phyloP scores from a whole-genome alignment of 768 basidiomycete genomes.

The Lyophyllum decastes region DNA sequence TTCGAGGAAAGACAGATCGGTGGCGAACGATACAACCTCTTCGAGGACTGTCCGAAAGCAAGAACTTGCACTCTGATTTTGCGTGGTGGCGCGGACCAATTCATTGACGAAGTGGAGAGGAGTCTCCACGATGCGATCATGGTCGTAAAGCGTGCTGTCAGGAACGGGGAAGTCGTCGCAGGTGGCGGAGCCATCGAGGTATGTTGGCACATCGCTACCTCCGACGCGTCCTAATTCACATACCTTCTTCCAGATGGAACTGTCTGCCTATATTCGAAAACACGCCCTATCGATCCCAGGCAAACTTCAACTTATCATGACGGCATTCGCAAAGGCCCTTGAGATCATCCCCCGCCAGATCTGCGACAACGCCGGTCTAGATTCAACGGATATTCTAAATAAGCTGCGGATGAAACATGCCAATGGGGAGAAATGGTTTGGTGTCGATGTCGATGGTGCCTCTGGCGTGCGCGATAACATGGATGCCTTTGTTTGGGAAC shows the following conservation, averaged over 20 bases:
- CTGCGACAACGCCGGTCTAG: conserved; percentile 96
- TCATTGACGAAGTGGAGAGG: conserved; percentile 97
- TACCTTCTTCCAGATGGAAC: conserved; percentile 75
- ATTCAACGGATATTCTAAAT: conserved; percentile 96
- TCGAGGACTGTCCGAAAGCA: conserved; percentile 89
- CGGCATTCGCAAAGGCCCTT: conserved; percentile 95
- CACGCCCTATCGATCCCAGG: conserved; percentile 92
- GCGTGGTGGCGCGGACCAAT: conserved; percentile 96
- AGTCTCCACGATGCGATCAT: conserved; percentile 98
- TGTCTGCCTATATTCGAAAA: conserved; percentile 92
- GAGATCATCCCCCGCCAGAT: conserved; percentile 99
- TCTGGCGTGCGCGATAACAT: conserved; percentile 94
- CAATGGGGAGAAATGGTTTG: conserved; percentile 84
- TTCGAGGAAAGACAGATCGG: conserved; percentile 97
- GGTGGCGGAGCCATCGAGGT: conserved; percentile 98
- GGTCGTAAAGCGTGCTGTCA: conserved; percentile 98
- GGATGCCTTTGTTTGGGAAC: conserved; percentile 99
- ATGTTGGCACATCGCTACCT: conserved; percentile 14
- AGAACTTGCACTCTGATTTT: conserved; percentile 95
- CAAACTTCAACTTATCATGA: conserved; percentile 91
- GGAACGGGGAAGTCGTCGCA: conserved; percentile 94
- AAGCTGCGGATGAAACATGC: conserved; percentile 97
- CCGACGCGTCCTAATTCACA: background rate
- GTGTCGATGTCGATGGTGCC: conserved; percentile 90
- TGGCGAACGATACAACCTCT: conserved; percentile 94